Evolutionary conservation across 371 early-diverging fungal species (phyloP), one percentile per base, ranked within the genome.

Genomic region (Rhizomucor miehei): DNA sequence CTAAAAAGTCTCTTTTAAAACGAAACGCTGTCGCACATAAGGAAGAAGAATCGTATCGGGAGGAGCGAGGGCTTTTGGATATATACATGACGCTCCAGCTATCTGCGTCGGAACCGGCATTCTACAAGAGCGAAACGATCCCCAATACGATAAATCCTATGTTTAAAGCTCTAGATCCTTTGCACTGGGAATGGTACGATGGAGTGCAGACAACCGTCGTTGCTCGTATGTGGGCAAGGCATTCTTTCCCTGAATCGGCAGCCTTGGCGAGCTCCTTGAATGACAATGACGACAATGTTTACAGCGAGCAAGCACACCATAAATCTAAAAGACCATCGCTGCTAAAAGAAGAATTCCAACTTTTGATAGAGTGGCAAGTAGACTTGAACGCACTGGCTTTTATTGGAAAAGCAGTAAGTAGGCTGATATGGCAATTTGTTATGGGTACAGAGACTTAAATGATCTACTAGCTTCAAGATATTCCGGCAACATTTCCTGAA

Each of bases 291-390:
- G 8, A 29, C 29, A 24, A 41, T 34, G 23, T 29, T 25, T 16
- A 43, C 41, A 46, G 16, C 23, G 24, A 36, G 10, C 19, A 41
- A 0, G 47, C 23, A 12, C 36, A 45, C 13, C 44, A 51, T 10
- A 48, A 48, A 20, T 17, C 36, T 1, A 25, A 37, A 35, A 36
- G 24, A 2, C 51, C 51, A 11, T 37, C 38, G 10, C 44, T 51
- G 14, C 37, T 44, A 16, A 40, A 62, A 1, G 59, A 63, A n/a
- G 63, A 59, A 16, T 75, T 60, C 40, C 66, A 53, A n/a, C 45
- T 70, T 2, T 48, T 82, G 25, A 40, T 80, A 6, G 79, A 82
- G 44, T 82, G 83, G 83, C 65, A 69, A 11, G 51, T 79, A 5
- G 79, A 79, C 34, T 60, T 83, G 45, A 75, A 78, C 50, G 65